Evolutionary conservation across 192 early-diverging fungal genomes (phyloP).

Genomic region (Coemansia sp.): DNA sequence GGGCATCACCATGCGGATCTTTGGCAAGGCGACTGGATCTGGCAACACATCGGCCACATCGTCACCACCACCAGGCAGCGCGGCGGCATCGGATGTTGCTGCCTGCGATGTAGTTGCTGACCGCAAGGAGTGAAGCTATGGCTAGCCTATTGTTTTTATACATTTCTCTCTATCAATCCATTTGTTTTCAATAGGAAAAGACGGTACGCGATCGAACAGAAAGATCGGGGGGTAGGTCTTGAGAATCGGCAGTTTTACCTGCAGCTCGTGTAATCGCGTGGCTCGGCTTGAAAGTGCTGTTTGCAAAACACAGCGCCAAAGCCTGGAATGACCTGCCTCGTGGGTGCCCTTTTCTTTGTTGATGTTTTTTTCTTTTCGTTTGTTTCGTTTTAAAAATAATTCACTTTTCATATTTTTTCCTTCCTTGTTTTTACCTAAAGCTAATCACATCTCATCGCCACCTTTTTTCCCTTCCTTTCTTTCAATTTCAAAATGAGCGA

Average conservation of each 20-base stretch:
- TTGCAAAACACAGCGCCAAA: background rate
- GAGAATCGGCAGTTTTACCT: too few species aligned
- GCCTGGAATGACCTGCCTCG: background rate
- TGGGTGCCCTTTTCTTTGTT: conserved; percentile 7
- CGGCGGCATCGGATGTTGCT: conserved; percentile 3
- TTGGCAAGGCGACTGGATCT: conserved; percentile 44
- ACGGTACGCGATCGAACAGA: background rate
- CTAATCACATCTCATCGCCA: conserved; percentile 8
- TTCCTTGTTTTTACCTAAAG: background rate
- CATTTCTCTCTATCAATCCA: background rate
- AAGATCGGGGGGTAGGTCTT: background rate
- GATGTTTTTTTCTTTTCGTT: conserved; percentile 1
- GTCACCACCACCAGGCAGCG: conserved; percentile 3
- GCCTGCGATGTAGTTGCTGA: background rate
- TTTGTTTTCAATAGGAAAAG: background rate
- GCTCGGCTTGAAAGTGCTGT: background rate
- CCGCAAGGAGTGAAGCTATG: conserved; percentile 5
- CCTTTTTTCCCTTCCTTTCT: background rate
- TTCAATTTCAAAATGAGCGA: conserved; percentile 56
- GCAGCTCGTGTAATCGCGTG: background rate
- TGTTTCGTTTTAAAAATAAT: conserved; percentile 12
- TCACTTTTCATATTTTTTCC: background rate
- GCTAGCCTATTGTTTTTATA: background rate
- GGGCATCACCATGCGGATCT: conserved; percentile 39
- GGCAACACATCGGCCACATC: conserved; percentile 6